A percentile compares a stretch with the other conserved stretches of the same genome.
phyloP scores from a whole-genome alignment of 352 stramenopile genomes.

The Globisporangium middletonii region DNA sequence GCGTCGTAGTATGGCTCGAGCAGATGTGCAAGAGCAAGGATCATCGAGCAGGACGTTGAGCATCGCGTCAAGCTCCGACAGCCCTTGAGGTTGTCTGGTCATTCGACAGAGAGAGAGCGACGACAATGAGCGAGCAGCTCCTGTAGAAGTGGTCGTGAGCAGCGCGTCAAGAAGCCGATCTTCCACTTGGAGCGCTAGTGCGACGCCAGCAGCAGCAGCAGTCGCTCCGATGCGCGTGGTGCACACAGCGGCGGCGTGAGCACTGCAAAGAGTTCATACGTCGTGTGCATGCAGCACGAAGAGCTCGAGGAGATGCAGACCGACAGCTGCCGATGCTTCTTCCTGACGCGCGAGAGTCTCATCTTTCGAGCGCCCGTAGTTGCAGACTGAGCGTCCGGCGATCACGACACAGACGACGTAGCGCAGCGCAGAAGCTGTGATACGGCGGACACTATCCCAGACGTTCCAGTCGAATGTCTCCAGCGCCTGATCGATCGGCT shows the following conservation, averaged over 20 bases:
- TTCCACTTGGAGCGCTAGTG: constrained; percentile 31
- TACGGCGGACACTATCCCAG: constrained; percentile 3
- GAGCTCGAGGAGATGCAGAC: constrained; percentile 47
- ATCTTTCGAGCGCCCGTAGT: constrained; percentile 23
- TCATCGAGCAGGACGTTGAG: too few relatives aligned
- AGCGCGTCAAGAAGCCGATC: constrained; percentile 59
- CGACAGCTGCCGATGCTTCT: constrained; percentile 31
- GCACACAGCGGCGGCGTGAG: background rate
- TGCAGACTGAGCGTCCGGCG: background rate
- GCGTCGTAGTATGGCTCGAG: too few relatives aligned
- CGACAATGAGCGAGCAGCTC: constrained; percentile 13
- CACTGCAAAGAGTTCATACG: constrained; percentile 37
- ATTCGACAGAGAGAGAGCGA: background rate
- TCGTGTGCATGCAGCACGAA: constrained; percentile 47
- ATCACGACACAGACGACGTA: background rate
- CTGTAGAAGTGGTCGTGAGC: constrained; percentile 47
- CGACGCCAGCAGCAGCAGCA: constrained; percentile 1
- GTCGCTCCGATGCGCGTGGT: constrained; percentile 1
- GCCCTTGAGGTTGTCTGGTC: too few relatives aligned
- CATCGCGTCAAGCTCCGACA: too few relatives aligned
- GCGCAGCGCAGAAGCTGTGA: background rate
- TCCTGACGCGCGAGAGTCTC: constrained; percentile 40
- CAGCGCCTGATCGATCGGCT: constrained; percentile 40
- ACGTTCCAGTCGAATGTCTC: constrained; percentile 28
- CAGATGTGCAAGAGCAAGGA: too few relatives aligned